Percentiles rank a stretch among this genome's conserved stretches.
Conservation (phyloP, 352 stramenopile genomes). For the Pythium myriotylum region DNA sequence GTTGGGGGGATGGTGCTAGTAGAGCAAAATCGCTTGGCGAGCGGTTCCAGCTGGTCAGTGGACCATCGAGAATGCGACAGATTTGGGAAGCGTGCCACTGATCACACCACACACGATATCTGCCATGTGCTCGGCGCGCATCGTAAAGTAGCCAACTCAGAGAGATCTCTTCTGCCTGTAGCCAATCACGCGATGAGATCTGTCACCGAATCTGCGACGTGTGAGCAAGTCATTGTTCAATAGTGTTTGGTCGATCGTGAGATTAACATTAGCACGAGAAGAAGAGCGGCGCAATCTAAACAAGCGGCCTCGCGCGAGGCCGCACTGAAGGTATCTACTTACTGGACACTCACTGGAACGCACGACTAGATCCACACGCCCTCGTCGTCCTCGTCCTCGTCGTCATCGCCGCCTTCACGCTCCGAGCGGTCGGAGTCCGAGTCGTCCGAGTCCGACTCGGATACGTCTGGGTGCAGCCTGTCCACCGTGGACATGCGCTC, state of each 20-base stretch:
- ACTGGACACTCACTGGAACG: neutral
- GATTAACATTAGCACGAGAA: neutral
- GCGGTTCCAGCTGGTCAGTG: too few species aligned
- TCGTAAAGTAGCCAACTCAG: neutral
- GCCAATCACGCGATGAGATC: neutral
- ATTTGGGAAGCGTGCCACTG: too few species aligned
- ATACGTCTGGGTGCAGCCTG: constrained; percentile 64
- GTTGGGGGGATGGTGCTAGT: too few species aligned
- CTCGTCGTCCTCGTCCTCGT: constrained; percentile 37
- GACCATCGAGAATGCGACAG: too few species aligned
- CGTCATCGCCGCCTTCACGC: constrained; percentile 13
- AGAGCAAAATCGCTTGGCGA: too few species aligned
- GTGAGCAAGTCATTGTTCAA: neutral
- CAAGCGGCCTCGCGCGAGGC: neutral
- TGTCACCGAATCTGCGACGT: constrained; percentile 10
- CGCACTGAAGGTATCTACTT: neutral
- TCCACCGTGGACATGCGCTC: constrained; percentile 88
- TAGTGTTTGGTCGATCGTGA: neutral
- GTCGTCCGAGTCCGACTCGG: constrained; percentile 78
- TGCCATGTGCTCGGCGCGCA: too few species aligned
- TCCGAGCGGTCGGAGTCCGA: constrained; percentile 48
- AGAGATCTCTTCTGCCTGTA: neutral
- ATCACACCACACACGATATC: too few species aligned
- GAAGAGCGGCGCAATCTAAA: constrained; percentile 2
- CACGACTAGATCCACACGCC: constrained; percentile 87